Percentiles rank a stretch among this genome's conserved stretches.
Conservation (phyloP, 2,329 filamentous ascomycete species). For the Raffaelea arxii region DNA sequence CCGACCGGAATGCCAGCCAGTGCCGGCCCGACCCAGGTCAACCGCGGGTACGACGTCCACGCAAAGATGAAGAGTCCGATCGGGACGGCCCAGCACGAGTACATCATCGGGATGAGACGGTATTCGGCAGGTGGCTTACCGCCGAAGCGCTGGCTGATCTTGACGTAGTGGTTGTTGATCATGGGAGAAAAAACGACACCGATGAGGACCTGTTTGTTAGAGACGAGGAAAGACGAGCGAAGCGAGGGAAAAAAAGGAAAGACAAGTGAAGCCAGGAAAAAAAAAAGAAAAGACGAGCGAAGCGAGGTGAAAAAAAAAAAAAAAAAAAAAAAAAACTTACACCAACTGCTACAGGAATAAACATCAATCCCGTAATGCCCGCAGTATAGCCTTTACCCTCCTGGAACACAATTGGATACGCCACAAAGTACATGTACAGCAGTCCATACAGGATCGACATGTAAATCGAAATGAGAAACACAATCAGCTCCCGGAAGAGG, state of each 20-base stretch:
- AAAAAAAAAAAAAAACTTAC: too few relatives aligned
- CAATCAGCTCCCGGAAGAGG: constrained; percentile 74
- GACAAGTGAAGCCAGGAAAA: too few relatives aligned
- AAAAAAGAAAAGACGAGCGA: too few relatives aligned
- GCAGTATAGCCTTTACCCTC: constrained; percentile 24
- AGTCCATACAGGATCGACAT: constrained; percentile 74
- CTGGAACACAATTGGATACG: constrained; percentile 62
- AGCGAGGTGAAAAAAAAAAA: too few relatives aligned
- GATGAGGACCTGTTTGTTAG: too few relatives aligned
- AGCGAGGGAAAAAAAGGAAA: too few relatives aligned
- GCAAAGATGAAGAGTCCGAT: constrained; percentile 41
- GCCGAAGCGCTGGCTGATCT: constrained; percentile 37
- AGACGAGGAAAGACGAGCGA: too few relatives aligned
- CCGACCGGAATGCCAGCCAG: constrained; percentile 20
- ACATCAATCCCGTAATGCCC: constrained; percentile 31
- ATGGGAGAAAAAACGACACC: constrained; percentile 29
- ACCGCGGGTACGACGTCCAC: constrained; percentile 21
- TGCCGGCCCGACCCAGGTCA: constrained; percentile 23
- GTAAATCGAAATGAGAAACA: constrained; percentile 74
- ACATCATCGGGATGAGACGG: constrained; percentile 30
- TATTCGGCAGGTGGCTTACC: constrained; percentile 13
- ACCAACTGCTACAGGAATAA: constrained; percentile 38
- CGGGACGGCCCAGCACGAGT: constrained; percentile 40
- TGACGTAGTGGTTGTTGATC: constrained; percentile 31
- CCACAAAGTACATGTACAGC: constrained; percentile 69